phyloP scores from a whole-genome alignment of 2,329 filamentous ascomycete genomes.

The Coniochaeta sp. region DNA sequence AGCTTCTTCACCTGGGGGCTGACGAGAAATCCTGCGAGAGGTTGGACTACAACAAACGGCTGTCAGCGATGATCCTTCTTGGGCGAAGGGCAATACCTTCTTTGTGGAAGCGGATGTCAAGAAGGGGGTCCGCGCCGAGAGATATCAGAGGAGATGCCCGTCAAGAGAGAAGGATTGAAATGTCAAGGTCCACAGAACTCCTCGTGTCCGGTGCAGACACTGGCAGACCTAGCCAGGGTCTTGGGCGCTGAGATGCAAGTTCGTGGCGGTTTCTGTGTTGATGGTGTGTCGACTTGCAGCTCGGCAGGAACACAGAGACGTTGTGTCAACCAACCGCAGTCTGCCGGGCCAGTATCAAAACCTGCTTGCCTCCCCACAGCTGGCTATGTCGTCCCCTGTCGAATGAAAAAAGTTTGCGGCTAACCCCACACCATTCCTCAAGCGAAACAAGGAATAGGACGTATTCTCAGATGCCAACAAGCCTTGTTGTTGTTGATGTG shows the following conservation, averaged over 20 bases:
- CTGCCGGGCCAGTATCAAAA: not conserved
- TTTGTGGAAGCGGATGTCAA: too few relatives aligned
- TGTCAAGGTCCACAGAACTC: not conserved
- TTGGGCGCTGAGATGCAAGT: not conserved
- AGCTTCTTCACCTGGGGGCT: too few relatives aligned
- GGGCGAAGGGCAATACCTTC: not conserved
- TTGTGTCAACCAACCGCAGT: not conserved
- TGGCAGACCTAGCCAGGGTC: not conserved
- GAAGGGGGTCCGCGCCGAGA: too few relatives aligned
- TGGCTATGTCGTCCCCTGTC: too few relatives aligned
- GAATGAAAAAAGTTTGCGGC: too few relatives aligned
- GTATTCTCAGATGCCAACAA: too few relatives aligned
- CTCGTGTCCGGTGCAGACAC: constrained; percentile 2
- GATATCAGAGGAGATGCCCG: too few relatives aligned
- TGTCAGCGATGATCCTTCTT: not conserved
- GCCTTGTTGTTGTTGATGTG: too few relatives aligned
- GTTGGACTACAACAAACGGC: not conserved
- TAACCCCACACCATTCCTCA: too few relatives aligned
- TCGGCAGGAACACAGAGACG: not conserved
- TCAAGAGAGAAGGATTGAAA: not conserved
- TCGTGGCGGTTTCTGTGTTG: not conserved
- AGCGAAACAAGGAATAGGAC: too few relatives aligned
- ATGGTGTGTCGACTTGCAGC: constrained; percentile 1
- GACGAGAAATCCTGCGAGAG: not conserved
- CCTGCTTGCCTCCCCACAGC: not conserved